A percentile compares a stretch with the other conserved stretches of the same genome.
Evolutionary conservation across 225 moss, liverwort and hornwort species (phyloP).

Genomic region (Pleurozium schreberi): DNA sequence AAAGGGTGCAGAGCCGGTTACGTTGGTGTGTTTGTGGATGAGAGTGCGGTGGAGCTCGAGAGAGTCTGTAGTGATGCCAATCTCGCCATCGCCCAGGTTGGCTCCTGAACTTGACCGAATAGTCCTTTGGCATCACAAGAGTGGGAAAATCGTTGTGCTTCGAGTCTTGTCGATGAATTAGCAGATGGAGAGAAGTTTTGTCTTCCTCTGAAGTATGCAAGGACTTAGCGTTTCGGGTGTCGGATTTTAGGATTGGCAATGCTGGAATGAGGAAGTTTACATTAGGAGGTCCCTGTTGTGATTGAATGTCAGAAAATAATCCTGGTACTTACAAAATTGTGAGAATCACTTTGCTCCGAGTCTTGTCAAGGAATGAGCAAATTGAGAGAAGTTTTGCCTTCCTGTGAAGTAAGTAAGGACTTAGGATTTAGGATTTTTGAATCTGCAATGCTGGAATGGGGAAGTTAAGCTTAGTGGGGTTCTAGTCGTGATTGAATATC

Average conservation of each 20-base stretch:
- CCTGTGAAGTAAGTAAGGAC: background rate
- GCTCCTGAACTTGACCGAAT: background rate
- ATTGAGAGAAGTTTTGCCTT: background rate
- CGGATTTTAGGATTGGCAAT: background rate
- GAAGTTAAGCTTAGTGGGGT: background rate
- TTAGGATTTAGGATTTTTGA: background rate
- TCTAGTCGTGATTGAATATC: background rate
- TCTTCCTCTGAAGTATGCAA: background rate
- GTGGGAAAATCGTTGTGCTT: background rate
- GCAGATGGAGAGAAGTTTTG: background rate
- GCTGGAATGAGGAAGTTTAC: background rate
- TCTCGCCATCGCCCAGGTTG: constrained; percentile 58
- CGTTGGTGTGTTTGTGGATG: constrained; percentile 85
- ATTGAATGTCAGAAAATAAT: background rate
- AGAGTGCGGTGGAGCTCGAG: constrained; percentile 51
- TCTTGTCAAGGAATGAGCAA: background rate
- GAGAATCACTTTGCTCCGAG: background rate
- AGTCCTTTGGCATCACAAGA: background rate
- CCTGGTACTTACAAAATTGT: background rate
- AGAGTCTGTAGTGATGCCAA: constrained; percentile 31
- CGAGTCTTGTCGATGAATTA: background rate
- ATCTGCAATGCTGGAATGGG: background rate
- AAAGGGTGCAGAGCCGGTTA: constrained; percentile 79
- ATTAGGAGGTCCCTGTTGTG: background rate
- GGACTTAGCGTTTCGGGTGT: background rate